phyloP scores from a whole-genome alignment of 2,329 filamentous ascomycete genomes.

The Cladosporium phlei region DNA sequence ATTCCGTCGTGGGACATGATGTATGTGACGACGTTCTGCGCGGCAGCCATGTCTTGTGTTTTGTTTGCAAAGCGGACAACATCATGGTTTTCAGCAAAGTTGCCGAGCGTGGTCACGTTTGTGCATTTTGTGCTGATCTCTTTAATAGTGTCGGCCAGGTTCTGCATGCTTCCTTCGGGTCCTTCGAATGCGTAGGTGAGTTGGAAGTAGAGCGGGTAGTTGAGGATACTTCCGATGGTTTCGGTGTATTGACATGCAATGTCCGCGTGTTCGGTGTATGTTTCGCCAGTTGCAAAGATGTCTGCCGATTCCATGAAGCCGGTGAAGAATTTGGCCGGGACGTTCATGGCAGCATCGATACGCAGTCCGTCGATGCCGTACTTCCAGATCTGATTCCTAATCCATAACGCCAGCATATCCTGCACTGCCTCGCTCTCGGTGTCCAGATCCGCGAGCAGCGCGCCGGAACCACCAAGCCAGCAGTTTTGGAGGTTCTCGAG shows the following conservation, averaged over 20 bases:
- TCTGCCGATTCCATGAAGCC: constrained; percentile 25
- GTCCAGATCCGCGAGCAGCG: constrained; percentile 41
- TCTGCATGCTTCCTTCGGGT: constrained; percentile 33
- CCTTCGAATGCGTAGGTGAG: constrained; percentile 35
- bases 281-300: constrained; percentile 30
- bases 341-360: constrained; percentile 32
- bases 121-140: constrained; percentile 32
- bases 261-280: constrained; percentile 22
- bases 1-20: constrained; percentile 20
- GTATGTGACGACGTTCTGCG: constrained; percentile 17
- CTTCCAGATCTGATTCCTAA: constrained; percentile 33
- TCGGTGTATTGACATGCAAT: constrained; percentile 28
- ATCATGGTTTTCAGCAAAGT: constrained; percentile 33
- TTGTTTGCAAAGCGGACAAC: constrained; percentile 16
- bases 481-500: constrained; percentile 28
- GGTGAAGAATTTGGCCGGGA: constrained; percentile 28
- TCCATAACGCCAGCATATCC: constrained; percentile 35
- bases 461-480: constrained; percentile 45
- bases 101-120: constrained; percentile 35
- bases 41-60: constrained; percentile 16
- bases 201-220: constrained; percentile 35
- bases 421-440: constrained; percentile 37
- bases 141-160: constrained; percentile 33
- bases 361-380: constrained; percentile 36
- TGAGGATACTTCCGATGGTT: constrained; percentile 27